Conservation (phyloP, 2,329 filamentous ascomycete species). For the Aspergillus tanneri region DNA sequence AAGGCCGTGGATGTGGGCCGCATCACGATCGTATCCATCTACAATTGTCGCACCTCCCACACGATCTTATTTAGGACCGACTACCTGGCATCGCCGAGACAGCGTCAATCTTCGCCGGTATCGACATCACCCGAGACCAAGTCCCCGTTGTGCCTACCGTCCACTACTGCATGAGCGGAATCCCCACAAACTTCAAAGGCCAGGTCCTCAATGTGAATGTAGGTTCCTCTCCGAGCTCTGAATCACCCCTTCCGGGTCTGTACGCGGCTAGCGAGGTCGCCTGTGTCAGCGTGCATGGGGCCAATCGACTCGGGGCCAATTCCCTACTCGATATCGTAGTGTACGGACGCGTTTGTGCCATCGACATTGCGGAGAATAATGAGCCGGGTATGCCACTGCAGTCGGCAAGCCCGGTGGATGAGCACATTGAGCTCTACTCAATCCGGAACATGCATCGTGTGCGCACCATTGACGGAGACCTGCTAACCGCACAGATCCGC, state of each 20-base stretch:
- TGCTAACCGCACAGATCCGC: neutral
- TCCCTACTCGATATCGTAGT: conserved; percentile 2
- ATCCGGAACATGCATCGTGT: neutral
- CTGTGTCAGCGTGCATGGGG: conserved; percentile 3
- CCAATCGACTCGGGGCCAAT: conserved; percentile 5
- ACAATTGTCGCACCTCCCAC: conserved; percentile 4
- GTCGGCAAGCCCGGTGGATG: neutral
- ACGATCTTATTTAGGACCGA: neutral
- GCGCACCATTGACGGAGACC: neutral
- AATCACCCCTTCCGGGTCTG: neutral
- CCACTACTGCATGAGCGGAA: conserved; percentile 6
- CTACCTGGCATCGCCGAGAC: conserved; percentile 5
- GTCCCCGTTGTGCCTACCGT: conserved; percentile 4
- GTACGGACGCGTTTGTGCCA: conserved; percentile 3
- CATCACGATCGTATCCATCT: neutral
- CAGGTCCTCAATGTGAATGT: neutral
- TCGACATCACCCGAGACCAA: conserved; percentile 1
- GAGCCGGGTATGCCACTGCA: conserved; percentile 6
- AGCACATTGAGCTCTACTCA: neutral
- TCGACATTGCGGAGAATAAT: conserved; percentile 1
- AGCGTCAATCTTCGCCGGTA: conserved; percentile 1
- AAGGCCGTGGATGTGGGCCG: conserved; percentile 3
- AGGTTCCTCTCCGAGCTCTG: neutral
- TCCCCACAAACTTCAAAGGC: conserved; percentile 3
- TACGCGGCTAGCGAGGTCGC: conserved; percentile 4